Percentiles rank a stretch among this genome's conserved stretches.
Evolutionary conservation across 768 basidiomycete species (phyloP).

Genomic region (Mycena rosella): DNA sequence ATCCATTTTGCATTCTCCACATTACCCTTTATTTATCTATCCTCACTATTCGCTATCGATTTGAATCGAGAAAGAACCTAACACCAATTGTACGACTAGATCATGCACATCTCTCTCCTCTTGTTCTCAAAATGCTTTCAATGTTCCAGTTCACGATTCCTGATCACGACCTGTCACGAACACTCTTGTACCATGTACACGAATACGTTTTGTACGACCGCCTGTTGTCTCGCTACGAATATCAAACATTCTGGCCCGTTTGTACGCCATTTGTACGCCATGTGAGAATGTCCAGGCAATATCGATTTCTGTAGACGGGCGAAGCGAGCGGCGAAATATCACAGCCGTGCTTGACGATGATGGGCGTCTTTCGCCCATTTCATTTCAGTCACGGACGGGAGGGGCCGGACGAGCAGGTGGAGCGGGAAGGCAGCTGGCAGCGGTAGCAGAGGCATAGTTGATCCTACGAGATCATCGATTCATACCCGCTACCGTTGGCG

Average conservation of each 20-base stretch:
- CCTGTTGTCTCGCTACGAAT: conserved; percentile 39
- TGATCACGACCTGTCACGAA: conserved; percentile 45
- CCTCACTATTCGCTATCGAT: conserved; percentile 38
- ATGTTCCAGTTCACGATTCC: conserved; percentile 46
- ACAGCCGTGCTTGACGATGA: conserved; percentile 11
- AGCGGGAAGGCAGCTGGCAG: conserved; percentile 21
- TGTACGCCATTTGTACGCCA: not conserved
- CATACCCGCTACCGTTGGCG: conserved; percentile 71
- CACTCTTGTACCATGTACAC: conserved; percentile 36
- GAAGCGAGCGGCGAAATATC: not conserved
- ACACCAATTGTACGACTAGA: conserved; percentile 78
- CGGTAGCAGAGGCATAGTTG: conserved; percentile 1
- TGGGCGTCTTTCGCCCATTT: conserved; percentile 16
- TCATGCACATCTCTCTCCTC: conserved; percentile 62
- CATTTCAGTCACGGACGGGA: conserved; percentile 30
- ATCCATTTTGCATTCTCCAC: conserved; percentile 34
- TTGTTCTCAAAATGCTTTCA: conserved; percentile 49
- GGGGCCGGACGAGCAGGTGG: conserved; percentile 28
- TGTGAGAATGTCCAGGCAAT: not conserved
- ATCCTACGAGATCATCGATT: conserved; percentile 42
- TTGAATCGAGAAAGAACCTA: conserved; percentile 30
- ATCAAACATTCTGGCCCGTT: conserved; percentile 34
- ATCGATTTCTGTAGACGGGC: conserved; percentile 15
- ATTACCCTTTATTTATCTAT: conserved; percentile 43
- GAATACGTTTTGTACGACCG: conserved; percentile 33